Evolutionary conservation across 2,329 filamentous ascomycete genomes (phyloP).

Genomic region (Basipetospora sp.): DNA sequence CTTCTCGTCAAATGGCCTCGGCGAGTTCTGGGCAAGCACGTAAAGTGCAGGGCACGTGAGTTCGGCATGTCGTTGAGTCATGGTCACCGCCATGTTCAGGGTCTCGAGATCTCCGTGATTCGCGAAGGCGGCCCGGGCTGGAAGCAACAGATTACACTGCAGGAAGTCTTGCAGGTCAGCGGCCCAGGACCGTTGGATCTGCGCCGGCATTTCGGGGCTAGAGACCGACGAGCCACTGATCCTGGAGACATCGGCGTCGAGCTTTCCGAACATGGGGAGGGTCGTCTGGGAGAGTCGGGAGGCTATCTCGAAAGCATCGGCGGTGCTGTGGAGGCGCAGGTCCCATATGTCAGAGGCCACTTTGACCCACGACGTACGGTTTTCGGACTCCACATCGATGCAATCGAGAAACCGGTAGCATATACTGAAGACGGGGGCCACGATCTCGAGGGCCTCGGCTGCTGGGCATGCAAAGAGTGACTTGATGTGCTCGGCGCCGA

Average conservation of each 20-base stretch:
- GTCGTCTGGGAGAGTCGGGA: conserved; percentile 27
- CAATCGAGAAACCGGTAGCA: conserved; percentile 26
- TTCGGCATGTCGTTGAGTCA: conserved; percentile 20
- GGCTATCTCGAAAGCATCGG: conserved; percentile 35
- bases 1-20: conserved; percentile 5
- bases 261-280: conserved; percentile 16
- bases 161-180: conserved; percentile 33
- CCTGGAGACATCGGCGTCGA: conserved; percentile 4
- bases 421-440: conserved; percentile 29
- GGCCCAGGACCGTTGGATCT: conserved; percentile 23
- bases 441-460: conserved; percentile 29
- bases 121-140: conserved; percentile 32
- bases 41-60: conserved; percentile 31
- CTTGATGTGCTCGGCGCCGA: conserved; percentile 43
- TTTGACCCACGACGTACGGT: conserved; percentile 32
- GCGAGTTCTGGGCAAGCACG: conserved; percentile 18
- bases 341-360: conserved; percentile 35
- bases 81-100: conserved; percentile 26
- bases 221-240: not conserved
- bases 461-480: conserved; percentile 39
- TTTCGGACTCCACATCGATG: conserved; percentile 19
- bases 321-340: conserved; percentile 34
- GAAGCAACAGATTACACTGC: conserved; percentile 35
- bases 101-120: conserved; percentile 26
- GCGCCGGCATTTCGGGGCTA: conserved; percentile 1